Percentiles rank a stretch among this genome's conserved stretches.
phyloP scores from a whole-genome alignment of 2,329 filamentous ascomycete genomes.

The Triangularia setosa region DNA sequence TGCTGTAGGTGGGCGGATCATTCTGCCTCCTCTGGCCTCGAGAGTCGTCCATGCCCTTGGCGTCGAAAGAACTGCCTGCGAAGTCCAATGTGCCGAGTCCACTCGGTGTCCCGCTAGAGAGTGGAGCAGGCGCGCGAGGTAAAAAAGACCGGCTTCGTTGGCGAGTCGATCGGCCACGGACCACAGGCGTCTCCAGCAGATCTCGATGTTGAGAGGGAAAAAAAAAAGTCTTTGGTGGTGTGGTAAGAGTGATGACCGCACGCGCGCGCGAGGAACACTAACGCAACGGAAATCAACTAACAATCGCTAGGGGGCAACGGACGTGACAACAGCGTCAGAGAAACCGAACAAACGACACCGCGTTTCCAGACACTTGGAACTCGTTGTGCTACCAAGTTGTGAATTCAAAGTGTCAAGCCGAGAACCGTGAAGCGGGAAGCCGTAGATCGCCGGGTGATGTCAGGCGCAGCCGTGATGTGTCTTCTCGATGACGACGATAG shows the following conservation, averaged over 20 bases:
- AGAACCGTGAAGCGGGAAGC: background rate
- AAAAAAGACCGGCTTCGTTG: constrained; percentile 58
- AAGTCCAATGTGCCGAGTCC: constrained; percentile 53
- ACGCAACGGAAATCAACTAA: constrained; percentile 1
- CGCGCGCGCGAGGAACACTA: background rate
- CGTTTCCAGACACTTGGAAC: constrained; percentile 2
- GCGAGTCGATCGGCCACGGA: constrained; percentile 32
- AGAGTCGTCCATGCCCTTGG: constrained; percentile 72
- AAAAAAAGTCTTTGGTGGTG: constrained; percentile 8
- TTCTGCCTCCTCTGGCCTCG: constrained; percentile 70
- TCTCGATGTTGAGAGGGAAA: constrained; percentile 8
- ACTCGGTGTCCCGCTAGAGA: constrained; percentile 62
- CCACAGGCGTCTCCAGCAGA: constrained; percentile 21
- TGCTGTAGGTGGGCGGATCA: constrained; percentile 63
- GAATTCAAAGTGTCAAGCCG: background rate
- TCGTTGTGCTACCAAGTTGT: constrained; percentile 11
- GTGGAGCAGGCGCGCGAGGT: constrained; percentile 58
- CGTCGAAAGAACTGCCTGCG: constrained; percentile 46
- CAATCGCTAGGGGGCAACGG: background rate
- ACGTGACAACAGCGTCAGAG: background rate
- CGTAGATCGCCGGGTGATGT: constrained; percentile 7
- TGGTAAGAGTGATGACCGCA: constrained; percentile 1
- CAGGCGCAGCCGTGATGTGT: constrained; percentile 7
- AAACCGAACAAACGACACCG: constrained; percentile 10
- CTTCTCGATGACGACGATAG: constrained; percentile 8